Percentiles rank a stretch among this genome's conserved stretches.
Conservation (phyloP, 169 alveolate genomes). For the Cryptosporidium ryanae region DNA sequence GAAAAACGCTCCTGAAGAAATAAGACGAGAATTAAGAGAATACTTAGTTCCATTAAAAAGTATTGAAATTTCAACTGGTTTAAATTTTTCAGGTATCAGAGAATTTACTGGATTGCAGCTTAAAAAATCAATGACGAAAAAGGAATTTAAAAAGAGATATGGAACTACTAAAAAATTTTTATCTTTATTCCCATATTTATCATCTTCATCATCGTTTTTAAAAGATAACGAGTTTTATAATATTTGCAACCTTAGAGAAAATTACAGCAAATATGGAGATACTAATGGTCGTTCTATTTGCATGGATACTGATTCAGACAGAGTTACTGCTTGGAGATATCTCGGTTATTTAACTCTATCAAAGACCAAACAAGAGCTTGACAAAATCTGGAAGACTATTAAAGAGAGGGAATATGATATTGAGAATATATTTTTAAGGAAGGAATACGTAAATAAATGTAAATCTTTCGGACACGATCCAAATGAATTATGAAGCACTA, state of each 20-base stretch:
- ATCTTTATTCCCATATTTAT: too few relatives aligned
- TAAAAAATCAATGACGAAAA: background rate
- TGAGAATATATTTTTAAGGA: constrained; percentile 34
- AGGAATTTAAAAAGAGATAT: constrained; percentile 11
- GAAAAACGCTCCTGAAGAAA: constrained; percentile 58
- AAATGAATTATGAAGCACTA: constrained; percentile 6
- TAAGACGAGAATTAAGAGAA: constrained; percentile 13
- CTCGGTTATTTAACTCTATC: constrained; percentile 33
- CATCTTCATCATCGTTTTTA: background rate
- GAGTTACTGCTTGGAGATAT: constrained; percentile 59
- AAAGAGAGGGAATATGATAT: constrained; percentile 17
- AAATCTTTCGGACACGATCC: constrained; percentile 36
- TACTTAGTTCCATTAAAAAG: constrained; percentile 73
- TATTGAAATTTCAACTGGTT: constrained; percentile 69
- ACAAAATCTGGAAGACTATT: constrained; percentile 24
- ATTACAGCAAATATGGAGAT: background rate
- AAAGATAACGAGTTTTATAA: background rate
- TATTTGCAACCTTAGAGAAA: constrained; percentile 19
- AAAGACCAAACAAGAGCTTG: constrained; percentile 36
- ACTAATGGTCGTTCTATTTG: constrained; percentile 22
- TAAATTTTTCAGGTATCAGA: constrained; percentile 70
- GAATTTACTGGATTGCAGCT: constrained; percentile 11
- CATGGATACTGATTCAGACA: constrained; percentile 20
- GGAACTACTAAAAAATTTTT: background rate
- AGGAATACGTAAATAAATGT: constrained; percentile 44